Evolutionary conservation across 495 filamentous ascomycete species (phyloP), one percentile per base, ranked within the genome.

Genomic region (Thozetella sp.): DNA sequence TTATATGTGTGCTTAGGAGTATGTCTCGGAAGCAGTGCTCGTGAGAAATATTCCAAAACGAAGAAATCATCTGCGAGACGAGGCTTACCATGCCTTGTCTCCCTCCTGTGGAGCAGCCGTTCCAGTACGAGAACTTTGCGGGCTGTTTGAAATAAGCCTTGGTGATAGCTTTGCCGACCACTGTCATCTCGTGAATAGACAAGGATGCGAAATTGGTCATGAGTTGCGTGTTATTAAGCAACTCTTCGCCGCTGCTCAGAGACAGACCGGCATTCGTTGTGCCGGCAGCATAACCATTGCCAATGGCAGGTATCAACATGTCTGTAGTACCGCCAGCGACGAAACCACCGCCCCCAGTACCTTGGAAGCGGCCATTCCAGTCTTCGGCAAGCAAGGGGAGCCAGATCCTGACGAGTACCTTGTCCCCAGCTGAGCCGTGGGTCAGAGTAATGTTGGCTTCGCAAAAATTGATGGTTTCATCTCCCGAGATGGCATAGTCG

Each of bases 281-380:
- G 6, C 55, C 65, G 15, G 62, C 62, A n/a, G 65, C 50, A 46
- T 64, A 67, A 13, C 65, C 65, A 43, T 40, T 52, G 19, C 24
- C 53, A 15, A 63, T 59, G 24, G 45, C 56, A 13, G 62, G 45
- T 23, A 24, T 37, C 54, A 56, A 2, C 19, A 40, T 24, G 20
- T 24, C 30, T 15, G 19, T 56, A 30, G 62, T 59, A 11, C 59
- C 59, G 43, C 63, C 63, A 26, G 63, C 66, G 0, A 54, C 52
- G 51, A 61, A 68, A 51, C 85, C 85, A 12, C 83, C 82, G 57
- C 86, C 86, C 19, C 85, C 85, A 0, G 82, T 86, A 24, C 75
- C 77, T 55, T 86, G 61, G 63, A 85, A 83, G 3, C 85, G 77
- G n/a, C 81, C 80, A 37, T 72, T 77, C 64, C 80, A 88, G n/a